Evolutionary conservation across 768 basidiomycete species (phyloP).

Genomic region (Amylocystis lapponica): DNA sequence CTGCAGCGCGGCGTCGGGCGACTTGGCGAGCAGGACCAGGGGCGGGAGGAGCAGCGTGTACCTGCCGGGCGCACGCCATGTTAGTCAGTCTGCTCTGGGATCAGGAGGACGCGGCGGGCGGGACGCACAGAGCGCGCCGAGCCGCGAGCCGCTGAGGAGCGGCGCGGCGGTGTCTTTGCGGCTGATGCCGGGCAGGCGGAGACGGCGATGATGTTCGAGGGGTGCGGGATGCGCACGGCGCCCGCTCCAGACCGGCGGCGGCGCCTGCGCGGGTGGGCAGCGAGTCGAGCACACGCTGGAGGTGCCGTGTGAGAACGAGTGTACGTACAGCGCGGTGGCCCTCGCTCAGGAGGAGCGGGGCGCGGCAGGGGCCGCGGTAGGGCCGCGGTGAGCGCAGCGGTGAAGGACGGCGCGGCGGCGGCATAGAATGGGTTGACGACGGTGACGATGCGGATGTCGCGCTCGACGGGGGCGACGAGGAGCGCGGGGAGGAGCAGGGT

Average conservation of each 20-base stretch:
- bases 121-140: conserved; percentile 48
- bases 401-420: conserved; percentile 53
- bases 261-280: conserved; percentile 58
- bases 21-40: conserved; percentile 64
- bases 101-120: not conserved
- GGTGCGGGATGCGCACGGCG: conserved; percentile 30
- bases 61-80: conserved; percentile 28
- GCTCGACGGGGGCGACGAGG: conserved; percentile 78
- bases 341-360: conserved; percentile 44
- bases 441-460: conserved; percentile 86
- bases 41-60: conserved; percentile 66
- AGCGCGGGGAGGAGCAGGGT: conserved; percentile 77
- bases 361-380: conserved; percentile 17
- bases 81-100: not conserved
- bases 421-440: conserved; percentile 89
- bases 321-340: conserved; percentile 61
- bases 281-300: conserved; percentile 81
- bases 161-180: conserved; percentile 62
- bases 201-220: conserved; percentile 71
- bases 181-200: conserved; percentile 75
- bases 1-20: conserved; percentile 59
- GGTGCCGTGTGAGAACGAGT: conserved; percentile 62
- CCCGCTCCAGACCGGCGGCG: not conserved
- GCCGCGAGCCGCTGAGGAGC: conserved; percentile 41
- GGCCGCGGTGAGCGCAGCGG: conserved; percentile 23